phyloP scores from a whole-genome alignment of 129 eudicot genomes.

The Tagetes patula region DNA sequence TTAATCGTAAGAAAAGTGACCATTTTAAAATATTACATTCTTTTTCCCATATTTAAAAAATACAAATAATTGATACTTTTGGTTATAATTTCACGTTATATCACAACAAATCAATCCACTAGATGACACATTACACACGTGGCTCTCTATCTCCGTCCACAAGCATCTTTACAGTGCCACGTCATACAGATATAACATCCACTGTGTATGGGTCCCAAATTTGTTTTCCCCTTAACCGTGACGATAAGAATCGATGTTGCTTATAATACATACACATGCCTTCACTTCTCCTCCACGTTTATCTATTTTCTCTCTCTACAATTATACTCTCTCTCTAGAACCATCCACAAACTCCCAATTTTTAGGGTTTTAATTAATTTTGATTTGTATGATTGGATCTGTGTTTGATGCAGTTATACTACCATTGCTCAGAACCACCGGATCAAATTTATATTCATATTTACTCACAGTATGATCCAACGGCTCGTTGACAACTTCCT shows the following conservation, averaged over 20 bases:
- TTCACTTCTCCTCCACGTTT: slow-evolving; percentile 24
- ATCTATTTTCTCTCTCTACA: slow-evolving; percentile 31
- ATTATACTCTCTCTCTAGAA: slow-evolving; percentile 28
- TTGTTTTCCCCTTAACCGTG: slow-evolving; percentile 21
- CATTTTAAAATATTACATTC: neutral
- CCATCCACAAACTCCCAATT: slow-evolving; percentile 17
- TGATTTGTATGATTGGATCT: slow-evolving; percentile 29
- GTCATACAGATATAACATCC: slow-evolving; percentile 26
- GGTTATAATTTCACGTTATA: neutral
- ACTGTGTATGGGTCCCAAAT: slow-evolving; percentile 21
- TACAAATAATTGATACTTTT: neutral
- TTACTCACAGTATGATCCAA: slow-evolving; percentile 47
- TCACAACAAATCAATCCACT: slow-evolving; percentile 6
- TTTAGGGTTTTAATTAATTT: slow-evolving; percentile 12
- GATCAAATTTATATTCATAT: slow-evolving; percentile 11
- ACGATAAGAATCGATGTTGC: slow-evolving; percentile 39
- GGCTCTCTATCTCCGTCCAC: slow-evolving; percentile 24
- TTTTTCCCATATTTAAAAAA: neutral
- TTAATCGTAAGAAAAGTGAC: no score
- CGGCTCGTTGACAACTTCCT: slow-evolving; percentile 74
- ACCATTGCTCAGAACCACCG: slow-evolving; percentile 29
- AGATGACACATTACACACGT: slow-evolving; percentile 32
- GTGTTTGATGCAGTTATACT: slow-evolving; percentile 29
- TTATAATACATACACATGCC: neutral
- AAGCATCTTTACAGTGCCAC: slow-evolving; percentile 24